Evolutionary conservation across 768 basidiomycete species (phyloP), one percentile per base, ranked within the genome.

Genomic region (Dioszegia crocea): DNA sequence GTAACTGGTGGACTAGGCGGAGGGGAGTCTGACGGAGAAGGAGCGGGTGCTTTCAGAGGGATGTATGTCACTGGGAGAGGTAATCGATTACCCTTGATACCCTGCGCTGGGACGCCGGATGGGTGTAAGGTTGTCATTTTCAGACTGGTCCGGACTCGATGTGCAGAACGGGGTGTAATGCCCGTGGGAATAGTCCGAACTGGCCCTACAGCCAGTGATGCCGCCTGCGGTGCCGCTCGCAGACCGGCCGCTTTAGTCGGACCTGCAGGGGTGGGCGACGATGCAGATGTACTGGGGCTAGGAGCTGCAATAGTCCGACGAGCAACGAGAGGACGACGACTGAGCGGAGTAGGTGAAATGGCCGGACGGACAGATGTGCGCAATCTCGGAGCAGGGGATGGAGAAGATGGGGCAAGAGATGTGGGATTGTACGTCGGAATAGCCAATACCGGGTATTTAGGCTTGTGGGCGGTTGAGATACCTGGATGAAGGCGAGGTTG

Each of bases 151-250:
- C 51, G 51, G 21, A 53, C 40, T 27, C 51, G 51, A 16, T 38
- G 51, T 16, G 51, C 39, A 14, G 51, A 53, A 6, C 51, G 51
- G 3, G 51, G 51, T 4, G 51, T 53, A 16, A 53, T 26, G 33
- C 38, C 21, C 16, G n/a, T n/a, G n/a, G n/a, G n/a, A 17, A 26
- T 23, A 9, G 24, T 31, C 27, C 6, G n/a, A n/a, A n/a, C n/a
- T n/a, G n/a, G n/a, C n/a, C n/a, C n/a, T n/a, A n/a, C n/a, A n/a
- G n/a, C n/a, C n/a, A n/a, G n/a, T n/a, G n/a, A n/a, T n/a, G n/a
- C n/a, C n/a, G n/a, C n/a, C n/a, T n/a, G n/a, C n/a, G n/a, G 49
- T 19, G 10, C 33, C 9, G 30, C 2, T 38, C 10, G 17, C 9
- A 38, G 10, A 38, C 17, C 36, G 36, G 17, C 36, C 6, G 45